Conservation (phyloP, 1,284 basidiomycete genomes). For the Xerocomus nothofagi region DNA sequence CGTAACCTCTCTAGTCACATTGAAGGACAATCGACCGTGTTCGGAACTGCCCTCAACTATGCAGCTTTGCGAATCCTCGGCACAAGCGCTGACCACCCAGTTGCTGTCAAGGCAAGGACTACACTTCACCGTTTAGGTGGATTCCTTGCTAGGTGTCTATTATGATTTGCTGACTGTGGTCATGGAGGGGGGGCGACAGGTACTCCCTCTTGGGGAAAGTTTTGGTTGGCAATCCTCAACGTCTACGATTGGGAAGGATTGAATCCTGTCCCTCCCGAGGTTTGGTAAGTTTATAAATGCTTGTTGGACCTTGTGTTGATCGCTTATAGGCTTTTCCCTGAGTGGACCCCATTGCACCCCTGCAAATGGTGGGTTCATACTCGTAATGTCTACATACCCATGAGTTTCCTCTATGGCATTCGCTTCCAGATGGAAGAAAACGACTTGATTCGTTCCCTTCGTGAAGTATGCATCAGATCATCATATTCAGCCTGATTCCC, state of each 20-base stretch:
- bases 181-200: slow-evolving; percentile 73
- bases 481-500: not conserved
- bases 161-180: slow-evolving; percentile 3
- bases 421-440: slow-evolving; percentile 79
- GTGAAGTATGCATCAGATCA: slow-evolving; percentile 60
- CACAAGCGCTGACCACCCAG: slow-evolving; percentile 78
- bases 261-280: slow-evolving; percentile 90
- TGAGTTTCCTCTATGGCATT: slow-evolving; percentile 86
- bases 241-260: slow-evolving; percentile 97
- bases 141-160: slow-evolving; percentile 1
- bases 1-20: slow-evolving; percentile 66
- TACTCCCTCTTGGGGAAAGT: slow-evolving; percentile 94
- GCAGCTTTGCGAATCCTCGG: slow-evolving; percentile 85
- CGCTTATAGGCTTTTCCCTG: slow-evolving; percentile 73
- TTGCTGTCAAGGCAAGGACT: slow-evolving; percentile 72
- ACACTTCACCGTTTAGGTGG: slow-evolving; percentile 78
- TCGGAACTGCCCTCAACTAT: slow-evolving; percentile 95
- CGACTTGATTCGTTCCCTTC: slow-evolving; percentile 77
- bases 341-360: slow-evolving; percentile 89
- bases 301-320: slow-evolving; percentile 1
- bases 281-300: slow-evolving; percentile 62
- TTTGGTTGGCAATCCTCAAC: slow-evolving; percentile 92
- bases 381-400: slow-evolving; percentile 87
- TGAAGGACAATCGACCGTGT: slow-evolving; percentile 90
- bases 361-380: slow-evolving; percentile 98